Evolutionary conservation across 2,329 filamentous ascomycete genomes (phyloP), one percentile per base, ranked within the genome.

Genomic region (Exophiala viscosa): DNA sequence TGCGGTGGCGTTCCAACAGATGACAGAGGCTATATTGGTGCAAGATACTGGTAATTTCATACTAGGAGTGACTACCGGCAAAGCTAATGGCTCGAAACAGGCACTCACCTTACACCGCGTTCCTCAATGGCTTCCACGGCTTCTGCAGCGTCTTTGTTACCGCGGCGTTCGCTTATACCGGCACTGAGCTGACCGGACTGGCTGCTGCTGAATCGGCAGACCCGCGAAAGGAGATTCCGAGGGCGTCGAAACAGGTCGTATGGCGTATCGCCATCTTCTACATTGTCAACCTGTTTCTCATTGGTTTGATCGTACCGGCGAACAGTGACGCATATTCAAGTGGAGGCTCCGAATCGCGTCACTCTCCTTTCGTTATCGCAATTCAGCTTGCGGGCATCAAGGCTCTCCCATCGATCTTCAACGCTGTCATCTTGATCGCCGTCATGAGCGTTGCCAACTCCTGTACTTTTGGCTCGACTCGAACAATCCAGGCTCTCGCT

Each of bases 261-360:
- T 96, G 91, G 91, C 86, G 91, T 65, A 95, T 96, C 65, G 83
- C 84, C 3, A 78, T 95, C 56, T 96, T 96, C 75, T 96, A 96
- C 73, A 78, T 96, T 43, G 83, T 95, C 39, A 87, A 88, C 1
- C 79, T 96, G 10, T 83, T 84, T 7, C 74, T 96, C 3, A 83
- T 96, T 52, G 90, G 92, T 20, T 78, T 96, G 1, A 77, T 96
- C 3, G 89, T 96, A 0, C 87, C 85, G 0, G 54, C 31, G 31
- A 55, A 57, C 48, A 59, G 57, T 46, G 34, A 34, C 67, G 66
- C 42, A 62, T 91, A 87, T 67, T 55, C 54, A 34, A 73, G 80
- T 62, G 82, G 95, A 57, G 75, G 76, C n/a, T 80, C 80, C 47
- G 81, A 89, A 66, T 82, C 85, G 38, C 82, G 83, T 18, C 87